phyloP scores from a whole-genome alignment of 2,329 filamentous ascomycete genomes.

The Shiraia sp. region DNA sequence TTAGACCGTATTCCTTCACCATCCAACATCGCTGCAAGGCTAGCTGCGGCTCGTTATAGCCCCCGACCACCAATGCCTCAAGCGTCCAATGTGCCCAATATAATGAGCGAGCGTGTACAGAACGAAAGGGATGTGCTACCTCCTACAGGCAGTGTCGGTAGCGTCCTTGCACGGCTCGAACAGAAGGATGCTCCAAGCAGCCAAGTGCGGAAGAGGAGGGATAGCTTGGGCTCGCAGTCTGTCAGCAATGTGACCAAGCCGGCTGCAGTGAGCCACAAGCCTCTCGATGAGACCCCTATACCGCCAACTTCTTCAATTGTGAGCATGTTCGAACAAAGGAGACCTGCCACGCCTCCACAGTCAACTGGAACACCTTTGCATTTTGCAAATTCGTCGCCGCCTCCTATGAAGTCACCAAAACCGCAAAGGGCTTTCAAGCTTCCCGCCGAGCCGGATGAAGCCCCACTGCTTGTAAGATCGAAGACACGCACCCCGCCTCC shows the following conservation, averaged over 20 bases:
- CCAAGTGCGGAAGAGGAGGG: slow-evolving; percentile 18
- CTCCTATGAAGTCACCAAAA: slow-evolving; percentile 49
- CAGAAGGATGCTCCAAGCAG: slow-evolving; percentile 16
- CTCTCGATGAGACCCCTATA: slow-evolving; percentile 62
- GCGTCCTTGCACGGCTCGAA: slow-evolving; percentile 36
- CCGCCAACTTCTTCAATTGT: slow-evolving; percentile 67
- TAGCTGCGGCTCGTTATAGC: slow-evolving; percentile 65
- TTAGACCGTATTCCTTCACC: slow-evolving; percentile 53
- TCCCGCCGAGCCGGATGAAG: slow-evolving; percentile 30
- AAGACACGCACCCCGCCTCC: slow-evolving; percentile 30
- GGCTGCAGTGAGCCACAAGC: slow-evolving; percentile 22
- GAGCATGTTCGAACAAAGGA: slow-evolving; percentile 67
- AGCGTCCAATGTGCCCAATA: slow-evolving; percentile 7
- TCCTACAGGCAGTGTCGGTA: slow-evolving; percentile 39
- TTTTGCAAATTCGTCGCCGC: slow-evolving; percentile 26
- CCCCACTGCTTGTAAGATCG: slow-evolving; percentile 18
- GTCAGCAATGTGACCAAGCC: slow-evolving; percentile 10
- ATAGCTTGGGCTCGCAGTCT: slow-evolving; percentile 20
- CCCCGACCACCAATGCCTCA: slow-evolving; percentile 43
- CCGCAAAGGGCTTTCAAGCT: slow-evolving; percentile 41
- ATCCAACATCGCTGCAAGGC: slow-evolving; percentile 64
- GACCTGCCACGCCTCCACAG: slow-evolving; percentile 23
- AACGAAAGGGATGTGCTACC: slow-evolving; percentile 37
- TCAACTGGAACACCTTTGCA: slow-evolving; percentile 17
- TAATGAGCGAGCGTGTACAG: slow-evolving; percentile 25